Evolutionary conservation across 345 rosid species (phyloP).

Genomic region (Syzygium oleosum): DNA sequence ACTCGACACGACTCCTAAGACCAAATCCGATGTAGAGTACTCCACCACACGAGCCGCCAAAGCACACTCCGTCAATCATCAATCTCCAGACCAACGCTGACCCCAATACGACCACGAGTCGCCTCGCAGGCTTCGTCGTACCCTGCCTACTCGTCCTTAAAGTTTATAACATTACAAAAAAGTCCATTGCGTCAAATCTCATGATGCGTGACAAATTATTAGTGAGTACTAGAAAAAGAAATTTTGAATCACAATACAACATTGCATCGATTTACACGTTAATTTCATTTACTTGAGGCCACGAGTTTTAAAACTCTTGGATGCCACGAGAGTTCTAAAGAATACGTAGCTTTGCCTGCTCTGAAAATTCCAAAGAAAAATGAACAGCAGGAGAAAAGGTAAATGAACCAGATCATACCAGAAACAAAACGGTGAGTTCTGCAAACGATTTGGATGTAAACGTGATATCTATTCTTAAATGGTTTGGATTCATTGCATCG

Average conservation of each 20-base stretch:
- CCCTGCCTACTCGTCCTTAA: too few species aligned
- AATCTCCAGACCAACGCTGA: too few species aligned
- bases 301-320: not conserved
- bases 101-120: too few species aligned
- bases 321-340: not conserved
- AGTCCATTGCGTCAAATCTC: not conserved
- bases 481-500: not conserved
- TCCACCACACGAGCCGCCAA: not conserved
- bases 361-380: not conserved
- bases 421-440: not conserved
- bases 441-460: not conserved
- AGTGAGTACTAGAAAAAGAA: not conserved
- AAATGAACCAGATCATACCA: not conserved
- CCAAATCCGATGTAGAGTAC: not conserved
- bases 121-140: too few species aligned
- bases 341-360: not conserved
- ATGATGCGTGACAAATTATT: not conserved
- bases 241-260: not conserved
- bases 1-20: not conserved
- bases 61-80: not conserved
- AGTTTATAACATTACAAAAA: not conserved
- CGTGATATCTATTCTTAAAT: not conserved
- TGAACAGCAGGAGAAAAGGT: not conserved
- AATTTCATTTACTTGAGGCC: not conserved
- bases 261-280: not conserved